Evolutionary conservation across 2,329 filamentous ascomycete genomes (phyloP).

Genomic region (Colletotrichum agaves): DNA sequence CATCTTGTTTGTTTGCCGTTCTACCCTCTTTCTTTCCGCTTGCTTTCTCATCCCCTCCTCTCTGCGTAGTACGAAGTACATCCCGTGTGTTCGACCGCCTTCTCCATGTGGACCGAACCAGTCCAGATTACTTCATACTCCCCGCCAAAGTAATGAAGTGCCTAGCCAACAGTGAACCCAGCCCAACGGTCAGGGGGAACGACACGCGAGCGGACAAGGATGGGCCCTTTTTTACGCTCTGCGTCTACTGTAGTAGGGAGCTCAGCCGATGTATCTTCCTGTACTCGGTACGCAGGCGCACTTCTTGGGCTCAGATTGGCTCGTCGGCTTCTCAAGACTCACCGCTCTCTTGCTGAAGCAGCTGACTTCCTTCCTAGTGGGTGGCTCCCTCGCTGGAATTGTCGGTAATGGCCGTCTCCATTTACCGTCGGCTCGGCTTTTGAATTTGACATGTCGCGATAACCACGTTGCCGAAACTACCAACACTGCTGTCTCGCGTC

Average conservation of each 20-base stretch:
- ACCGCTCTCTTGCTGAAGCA: constrained; percentile 34
- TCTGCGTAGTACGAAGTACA: neutral
- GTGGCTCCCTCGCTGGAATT: neutral
- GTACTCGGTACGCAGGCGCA: constrained; percentile 17
- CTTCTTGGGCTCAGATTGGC: neutral
- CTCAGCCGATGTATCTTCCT: constrained; percentile 1
- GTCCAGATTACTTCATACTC: constrained; percentile 31
- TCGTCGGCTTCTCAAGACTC: constrained; percentile 26
- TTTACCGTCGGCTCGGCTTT: constrained; percentile 25
- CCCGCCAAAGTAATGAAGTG: constrained; percentile 14
- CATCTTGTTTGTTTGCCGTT: constrained; percentile 14
- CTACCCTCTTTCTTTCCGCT: neutral
- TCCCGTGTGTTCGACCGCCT: constrained; percentile 25
- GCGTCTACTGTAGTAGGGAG: neutral
- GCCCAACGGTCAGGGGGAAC: constrained; percentile 29
- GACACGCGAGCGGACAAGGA: constrained; percentile 36
- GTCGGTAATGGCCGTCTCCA: constrained; percentile 15
- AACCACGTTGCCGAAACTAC: neutral
- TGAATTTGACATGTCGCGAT: constrained; percentile 3
- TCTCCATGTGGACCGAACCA: constrained; percentile 29
- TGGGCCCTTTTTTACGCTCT: constrained; percentile 5
- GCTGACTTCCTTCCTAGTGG: constrained; percentile 31
- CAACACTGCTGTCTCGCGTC: neutral
- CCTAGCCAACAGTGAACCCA: constrained; percentile 29
- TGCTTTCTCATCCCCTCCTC: neutral